phyloP scores from a whole-genome alignment of 1,139 yeast species.

The Hyphopichia pseudoburtonii region DNA sequence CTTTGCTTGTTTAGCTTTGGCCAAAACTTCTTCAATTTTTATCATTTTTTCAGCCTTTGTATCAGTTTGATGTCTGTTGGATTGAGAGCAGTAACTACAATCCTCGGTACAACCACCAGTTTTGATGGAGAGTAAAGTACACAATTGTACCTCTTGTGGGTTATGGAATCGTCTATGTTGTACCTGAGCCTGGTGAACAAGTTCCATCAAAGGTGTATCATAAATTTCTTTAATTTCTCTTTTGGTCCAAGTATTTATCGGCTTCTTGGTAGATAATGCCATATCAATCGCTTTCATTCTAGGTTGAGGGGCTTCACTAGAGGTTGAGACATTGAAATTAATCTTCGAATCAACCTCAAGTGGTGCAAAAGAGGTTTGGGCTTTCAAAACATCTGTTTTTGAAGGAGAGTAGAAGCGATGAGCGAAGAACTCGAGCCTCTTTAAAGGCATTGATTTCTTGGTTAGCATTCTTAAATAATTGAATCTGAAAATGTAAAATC shows the following conservation, averaged over 20 bases:
- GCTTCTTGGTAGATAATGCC: conserved; percentile 22
- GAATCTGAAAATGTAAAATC: too few relatives aligned
- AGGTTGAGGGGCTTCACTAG: not conserved
- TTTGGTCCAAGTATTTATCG: conserved; percentile 59
- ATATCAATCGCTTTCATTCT: conserved; percentile 12
- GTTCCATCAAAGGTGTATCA: conserved; percentile 63
- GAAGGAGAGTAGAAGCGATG: conserved; percentile 5
- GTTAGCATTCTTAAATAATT: too few relatives aligned
- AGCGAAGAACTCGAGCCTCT: too few relatives aligned
- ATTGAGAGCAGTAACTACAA: conserved; percentile 80
- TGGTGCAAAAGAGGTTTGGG: conserved; percentile 3
- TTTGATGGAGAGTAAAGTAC: conserved; percentile 73
- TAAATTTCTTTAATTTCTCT: conserved; percentile 60
- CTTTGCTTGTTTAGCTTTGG: conserved; percentile 65
- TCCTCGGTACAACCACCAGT: conserved; percentile 84
- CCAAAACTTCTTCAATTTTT: conserved; percentile 58
- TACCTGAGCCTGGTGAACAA: conserved; percentile 59
- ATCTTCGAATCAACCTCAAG: conserved; percentile 4
- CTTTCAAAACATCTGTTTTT: conserved; percentile 5
- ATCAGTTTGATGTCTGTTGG: conserved; percentile 67
- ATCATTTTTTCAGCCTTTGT: conserved; percentile 66
- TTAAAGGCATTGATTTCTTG: too few relatives aligned
- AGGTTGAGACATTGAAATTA: conserved; percentile 4
- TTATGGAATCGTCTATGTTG: conserved; percentile 70
- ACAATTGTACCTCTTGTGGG: conserved; percentile 69